Evolutionary conservation across 169 alveolate genomes (phyloP), one percentile per base, ranked within the genome.

Genomic region (Haemoproteus tartakovskyi): DNA sequence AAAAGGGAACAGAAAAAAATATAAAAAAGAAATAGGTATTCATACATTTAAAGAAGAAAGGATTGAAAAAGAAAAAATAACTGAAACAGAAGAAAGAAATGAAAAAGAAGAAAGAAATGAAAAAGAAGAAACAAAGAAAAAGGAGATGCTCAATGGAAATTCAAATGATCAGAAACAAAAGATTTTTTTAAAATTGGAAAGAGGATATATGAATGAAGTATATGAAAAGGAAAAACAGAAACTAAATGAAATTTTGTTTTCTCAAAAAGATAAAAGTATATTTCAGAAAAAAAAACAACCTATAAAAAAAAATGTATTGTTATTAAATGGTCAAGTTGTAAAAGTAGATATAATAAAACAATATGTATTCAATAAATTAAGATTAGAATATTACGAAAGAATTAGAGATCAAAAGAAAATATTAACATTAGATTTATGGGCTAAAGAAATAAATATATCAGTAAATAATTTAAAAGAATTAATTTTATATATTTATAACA

Each of bases 341-440:
- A 67, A 54, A 2, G 56, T 57, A 4, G 82, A 67, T 16, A 70
- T 54, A 16, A 36, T 67, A 16, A 67, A 67, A 21, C 74, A 67
- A 14, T 67, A 67, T 33, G 5, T 67, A 30, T 67, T 67, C 30
- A 59, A 67, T 41, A 67, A 67, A 14, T 67, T 54, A 67, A 54
- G 70, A 51, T 41, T 67, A 54, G 82, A 67, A 33, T 67, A 67
- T 54, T 67, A 67, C 43, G 82, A 67, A 46, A 67, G 48, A 14
- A 67, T 67, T 41, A 67, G 82, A 45, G 82, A 67, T 33, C 67
- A 67, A 36, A 67, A 67, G 29, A 67, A 67, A 11, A 67, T 67
- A 1, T 60, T 67, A 22, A 67, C 74, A 1, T 24, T 67, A 46
- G 82, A 67, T 16, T 45, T 67, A 54, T 67, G 82, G 82, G 51